Conservation (phyloP, 2,329 filamentous ascomycete genomes). For the Fusarium sp. region DNA sequence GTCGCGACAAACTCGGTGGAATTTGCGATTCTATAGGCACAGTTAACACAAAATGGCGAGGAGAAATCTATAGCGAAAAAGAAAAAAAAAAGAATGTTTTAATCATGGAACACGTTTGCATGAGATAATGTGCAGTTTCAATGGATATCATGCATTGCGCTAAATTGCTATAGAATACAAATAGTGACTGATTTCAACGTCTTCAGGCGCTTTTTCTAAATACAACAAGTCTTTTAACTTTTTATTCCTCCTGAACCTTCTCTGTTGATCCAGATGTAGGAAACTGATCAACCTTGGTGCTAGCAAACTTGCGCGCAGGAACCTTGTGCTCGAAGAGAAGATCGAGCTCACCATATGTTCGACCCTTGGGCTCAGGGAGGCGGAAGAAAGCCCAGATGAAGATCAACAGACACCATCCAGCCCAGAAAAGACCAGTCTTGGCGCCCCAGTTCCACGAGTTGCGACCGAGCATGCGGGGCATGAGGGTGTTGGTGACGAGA, state of each 20-base stretch:
- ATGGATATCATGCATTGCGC: background rate
- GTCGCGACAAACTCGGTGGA: background rate
- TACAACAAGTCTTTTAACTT: background rate
- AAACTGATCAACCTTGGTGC: constrained; percentile 43
- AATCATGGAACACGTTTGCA: background rate
- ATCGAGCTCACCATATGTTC: constrained; percentile 66
- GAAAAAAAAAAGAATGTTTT: fast-evolving
- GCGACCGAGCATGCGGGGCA: constrained; percentile 58
- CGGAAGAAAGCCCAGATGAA: constrained; percentile 61
- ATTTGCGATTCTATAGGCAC: background rate
- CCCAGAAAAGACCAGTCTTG: constrained; percentile 58
- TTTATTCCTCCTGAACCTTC: constrained; percentile 9
- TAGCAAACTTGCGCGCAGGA: constrained; percentile 53
- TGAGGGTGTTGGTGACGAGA: constrained; percentile 57
- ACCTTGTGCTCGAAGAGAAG: constrained; percentile 60
- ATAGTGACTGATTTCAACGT: background rate
- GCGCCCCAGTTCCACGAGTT: constrained; percentile 58
- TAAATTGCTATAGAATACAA: background rate
- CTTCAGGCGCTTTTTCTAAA: background rate
- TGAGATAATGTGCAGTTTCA: background rate
- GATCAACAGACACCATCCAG: constrained; percentile 54
- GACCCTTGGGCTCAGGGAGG: constrained; percentile 64
- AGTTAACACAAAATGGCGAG: background rate
- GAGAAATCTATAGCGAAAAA: background rate
- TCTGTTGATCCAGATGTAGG: background rate